These are phyloP conservation scores for Podospora anserina DNA, from an alignment of 495 filamentous ascomycete genomes.

Conservation along the genomic window DNA sequence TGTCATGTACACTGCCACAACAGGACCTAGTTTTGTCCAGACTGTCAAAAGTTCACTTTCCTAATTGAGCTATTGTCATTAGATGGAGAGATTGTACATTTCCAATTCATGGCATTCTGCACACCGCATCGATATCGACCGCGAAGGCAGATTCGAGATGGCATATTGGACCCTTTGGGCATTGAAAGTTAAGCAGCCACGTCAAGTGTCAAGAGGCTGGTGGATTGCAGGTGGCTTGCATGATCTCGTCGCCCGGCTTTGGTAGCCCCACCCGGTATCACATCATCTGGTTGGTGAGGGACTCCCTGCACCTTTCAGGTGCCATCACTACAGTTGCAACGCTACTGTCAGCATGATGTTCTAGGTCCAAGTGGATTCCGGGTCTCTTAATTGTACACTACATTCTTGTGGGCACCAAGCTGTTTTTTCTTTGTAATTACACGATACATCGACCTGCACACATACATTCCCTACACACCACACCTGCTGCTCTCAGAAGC, in stretches of 20 bases:
- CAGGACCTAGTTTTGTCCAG: background rate
- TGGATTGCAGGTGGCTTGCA: conserved; percentile 1
- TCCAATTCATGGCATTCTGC: background rate
- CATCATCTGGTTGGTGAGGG: background rate
- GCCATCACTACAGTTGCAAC: background rate
- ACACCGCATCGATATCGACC: background rate
- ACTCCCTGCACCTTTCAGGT: background rate
- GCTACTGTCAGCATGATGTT: background rate
- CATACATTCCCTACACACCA: background rate
- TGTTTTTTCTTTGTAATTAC: background rate
- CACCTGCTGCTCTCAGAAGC: background rate
- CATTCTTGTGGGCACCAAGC: background rate
- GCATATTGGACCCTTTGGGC: background rate
- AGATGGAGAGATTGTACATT: background rate
- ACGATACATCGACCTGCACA: background rate
- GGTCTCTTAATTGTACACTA: background rate
- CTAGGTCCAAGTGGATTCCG: background rate
- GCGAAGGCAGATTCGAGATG: background rate
- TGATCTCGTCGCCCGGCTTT: background rate
- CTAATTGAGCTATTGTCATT: background rate
- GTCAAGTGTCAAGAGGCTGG: background rate
- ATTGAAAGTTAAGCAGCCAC: background rate
- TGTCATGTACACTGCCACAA: background rate
- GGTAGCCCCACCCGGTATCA: background rate
- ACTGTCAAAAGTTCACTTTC: background rate